Base-by-base conservation (phyloP, 108 stramenopile species). In the Ochromonas danica region DNA sequence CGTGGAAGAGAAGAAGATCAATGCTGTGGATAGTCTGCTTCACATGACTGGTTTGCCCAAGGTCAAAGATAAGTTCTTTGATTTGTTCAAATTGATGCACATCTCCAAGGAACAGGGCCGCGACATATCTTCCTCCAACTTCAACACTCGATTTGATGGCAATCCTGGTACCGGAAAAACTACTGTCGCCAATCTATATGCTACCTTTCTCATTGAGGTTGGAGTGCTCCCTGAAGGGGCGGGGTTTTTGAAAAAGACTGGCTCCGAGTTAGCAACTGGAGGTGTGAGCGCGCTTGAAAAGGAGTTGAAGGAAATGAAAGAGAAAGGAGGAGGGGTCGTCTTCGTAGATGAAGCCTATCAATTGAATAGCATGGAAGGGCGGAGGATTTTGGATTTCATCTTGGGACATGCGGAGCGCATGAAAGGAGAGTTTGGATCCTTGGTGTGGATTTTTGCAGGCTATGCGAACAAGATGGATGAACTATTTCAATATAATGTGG, bases 311-410 rank as follows among this genome's bases (percentile, higher is more conserved):
- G 63, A 28, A 10, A 31, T 67, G 31, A 22, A 31, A 33, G 63
- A 36, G 6, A 51, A 51, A 14, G 63, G 63, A 6, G 84, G 84
- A 3, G 81, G 82, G 38, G 84, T 84, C 22, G 51, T 84, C 25
- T 84, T 84, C 62, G 71, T 84, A 63, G 84, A 84, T 43, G 84
- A 84, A 57, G 84, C 84, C 0, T 84, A 84, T 70, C 79, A 81
- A 22, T 81, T 84, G 0, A 81, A 82, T 39, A 81, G 82, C 40
- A 51, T 79, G 36, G 33, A 79, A 39, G 80, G 79, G n/a, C 78
- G 79, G n/a, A 36, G 10, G 10, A 36, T 67, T 28, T 33, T 67
- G 63, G 63, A 67, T 67, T 67, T 67, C 31, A 67, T 67, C 25
- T 83, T 71, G 22, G 41, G 78, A 38, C 83, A 82, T 65, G 82